These are phyloP conservation scores for Penicillium lagena DNA, from an alignment of 495 filamentous ascomycete genomes.

Conservation along the genomic window DNA sequence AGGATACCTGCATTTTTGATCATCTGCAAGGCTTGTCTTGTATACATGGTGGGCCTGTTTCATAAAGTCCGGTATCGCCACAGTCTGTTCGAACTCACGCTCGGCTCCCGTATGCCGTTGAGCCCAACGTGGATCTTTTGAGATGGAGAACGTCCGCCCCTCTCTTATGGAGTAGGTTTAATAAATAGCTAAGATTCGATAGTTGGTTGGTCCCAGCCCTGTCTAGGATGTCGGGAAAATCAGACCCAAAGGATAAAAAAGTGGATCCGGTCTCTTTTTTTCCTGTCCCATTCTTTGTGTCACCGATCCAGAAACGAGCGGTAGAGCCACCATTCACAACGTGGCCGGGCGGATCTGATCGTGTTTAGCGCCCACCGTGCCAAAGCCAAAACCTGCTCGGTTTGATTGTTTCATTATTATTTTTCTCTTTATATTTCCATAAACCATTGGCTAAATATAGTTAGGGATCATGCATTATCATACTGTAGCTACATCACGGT, in stretches of 20 bases:
- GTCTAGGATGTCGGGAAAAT: background rate
- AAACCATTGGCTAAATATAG: too few species aligned
- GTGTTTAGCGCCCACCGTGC: conserved; percentile 15
- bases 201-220: too few species aligned
- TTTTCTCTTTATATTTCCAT: too few species aligned
- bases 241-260: conserved; percentile 2
- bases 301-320: conserved; percentile 17
- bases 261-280: background rate
- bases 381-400: conserved; percentile 11
- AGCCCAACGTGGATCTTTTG: too few species aligned
- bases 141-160: too few species aligned
- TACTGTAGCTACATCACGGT: too few species aligned
- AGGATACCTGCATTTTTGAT: background rate
- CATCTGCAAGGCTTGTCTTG: conserved; percentile 1
- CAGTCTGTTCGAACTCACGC: background rate
- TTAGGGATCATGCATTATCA: too few species aligned
- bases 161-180: too few species aligned
- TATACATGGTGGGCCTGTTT: conserved; percentile 19
- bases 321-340: conserved; percentile 27
- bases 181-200: too few species aligned
- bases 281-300: background rate
- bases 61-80: conserved; percentile 11
- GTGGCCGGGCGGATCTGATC: conserved; percentile 29
- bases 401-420: too few species aligned
- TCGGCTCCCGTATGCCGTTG: background rate